These are phyloP conservation scores for Volvox africanus DNA, from an alignment of 139 green algal genomes.

Conservation along the genomic window DNA sequence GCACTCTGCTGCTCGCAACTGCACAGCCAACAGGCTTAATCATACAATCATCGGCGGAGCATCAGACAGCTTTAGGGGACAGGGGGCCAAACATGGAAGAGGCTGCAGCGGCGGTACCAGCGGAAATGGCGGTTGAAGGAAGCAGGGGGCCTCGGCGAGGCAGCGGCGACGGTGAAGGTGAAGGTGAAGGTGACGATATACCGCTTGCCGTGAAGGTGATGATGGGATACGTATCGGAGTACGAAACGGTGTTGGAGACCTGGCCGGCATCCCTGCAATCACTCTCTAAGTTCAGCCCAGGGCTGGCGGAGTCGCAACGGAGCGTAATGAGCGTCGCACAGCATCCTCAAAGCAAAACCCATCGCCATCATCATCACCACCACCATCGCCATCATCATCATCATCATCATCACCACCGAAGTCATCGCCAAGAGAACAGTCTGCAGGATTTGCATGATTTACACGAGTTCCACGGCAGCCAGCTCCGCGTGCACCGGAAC, in stretches of 20 bases:
- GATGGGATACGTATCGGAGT: neutral
- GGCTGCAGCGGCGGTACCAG: neutral
- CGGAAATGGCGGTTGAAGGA: neutral
- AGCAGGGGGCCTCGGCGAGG: neutral
- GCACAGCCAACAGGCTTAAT: neutral
- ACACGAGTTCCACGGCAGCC: neutral
- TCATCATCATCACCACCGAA: neutral
- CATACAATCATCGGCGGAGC: neutral
- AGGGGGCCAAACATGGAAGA: too few relatives aligned
- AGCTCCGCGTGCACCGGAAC: neutral
- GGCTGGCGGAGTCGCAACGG: neutral
- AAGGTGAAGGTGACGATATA: neutral
- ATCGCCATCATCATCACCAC: neutral
- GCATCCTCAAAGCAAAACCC: too few relatives aligned
- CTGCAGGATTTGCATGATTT: neutral
- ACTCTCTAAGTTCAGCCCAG: neutral
- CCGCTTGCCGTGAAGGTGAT: constrained; percentile 31
- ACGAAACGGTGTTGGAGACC: neutral
- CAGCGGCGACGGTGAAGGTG: neutral
- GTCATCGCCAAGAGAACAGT: neutral
- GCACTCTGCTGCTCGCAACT: neutral
- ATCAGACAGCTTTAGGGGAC: neutral
- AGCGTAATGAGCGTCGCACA: neutral
- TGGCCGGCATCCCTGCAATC: neutral
- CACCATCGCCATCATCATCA: neutral